Evolutionary conservation across 2,329 filamentous ascomycete genomes (phyloP).

Genomic region (Trichoderma citrinoviride): DNA sequence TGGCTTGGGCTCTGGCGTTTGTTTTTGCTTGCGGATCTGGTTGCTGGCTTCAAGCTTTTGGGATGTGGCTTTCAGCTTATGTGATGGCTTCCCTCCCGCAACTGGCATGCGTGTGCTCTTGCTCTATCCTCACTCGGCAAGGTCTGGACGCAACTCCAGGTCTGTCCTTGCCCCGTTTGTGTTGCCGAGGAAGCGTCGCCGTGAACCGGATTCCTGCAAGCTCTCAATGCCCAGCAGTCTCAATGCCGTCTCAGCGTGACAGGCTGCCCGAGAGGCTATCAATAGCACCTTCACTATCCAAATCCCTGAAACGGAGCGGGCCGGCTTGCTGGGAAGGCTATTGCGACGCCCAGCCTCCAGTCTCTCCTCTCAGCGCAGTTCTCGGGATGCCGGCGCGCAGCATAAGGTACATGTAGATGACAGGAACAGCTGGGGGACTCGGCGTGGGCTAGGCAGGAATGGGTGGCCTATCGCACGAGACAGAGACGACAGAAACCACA

Average conservation of each 20-base stretch:
- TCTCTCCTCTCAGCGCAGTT: slow-evolving; percentile 4
- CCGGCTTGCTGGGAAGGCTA: slow-evolving; percentile 11
- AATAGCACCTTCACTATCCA: neutral
- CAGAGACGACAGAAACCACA: slow-evolving; percentile 4
- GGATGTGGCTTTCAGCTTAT: neutral
- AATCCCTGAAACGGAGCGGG: slow-evolving; percentile 13
- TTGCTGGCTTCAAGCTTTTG: neutral
- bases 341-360: neutral
- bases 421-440: slow-evolving; percentile 2
- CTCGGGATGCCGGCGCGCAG: neutral
- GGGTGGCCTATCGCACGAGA: neutral
- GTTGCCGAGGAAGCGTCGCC: neutral
- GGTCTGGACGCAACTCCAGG: no score
- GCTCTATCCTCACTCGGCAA: no score
- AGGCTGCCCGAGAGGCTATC: neutral
- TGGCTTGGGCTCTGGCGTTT: slow-evolving; percentile 2
- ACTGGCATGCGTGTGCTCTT: no score
- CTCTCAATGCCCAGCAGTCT: slow-evolving; percentile 10
- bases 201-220: neutral
- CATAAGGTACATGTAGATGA: neutral
- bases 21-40: neutral
- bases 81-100: neutral
- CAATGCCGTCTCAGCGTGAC: neutral
- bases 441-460: neutral
- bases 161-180: neutral